These are phyloP conservation scores for Botrytis squamosa DNA, from an alignment of 2,329 filamentous ascomycete genomes.

Conservation along the genomic window DNA sequence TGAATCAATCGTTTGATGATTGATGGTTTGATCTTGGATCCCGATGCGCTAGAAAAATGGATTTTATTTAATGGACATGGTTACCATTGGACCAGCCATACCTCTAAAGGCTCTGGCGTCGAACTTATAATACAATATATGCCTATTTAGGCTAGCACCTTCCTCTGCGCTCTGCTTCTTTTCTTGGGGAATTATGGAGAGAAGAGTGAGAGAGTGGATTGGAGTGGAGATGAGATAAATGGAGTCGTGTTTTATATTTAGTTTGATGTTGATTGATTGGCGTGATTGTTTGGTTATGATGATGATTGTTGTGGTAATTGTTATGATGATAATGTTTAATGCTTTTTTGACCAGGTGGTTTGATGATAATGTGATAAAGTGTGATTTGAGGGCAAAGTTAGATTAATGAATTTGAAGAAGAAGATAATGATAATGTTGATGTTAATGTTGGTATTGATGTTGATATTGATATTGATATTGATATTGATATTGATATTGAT, in stretches of 20 bases:
- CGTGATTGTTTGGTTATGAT: neutral
- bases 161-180: neutral
- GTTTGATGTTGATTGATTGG: neutral
- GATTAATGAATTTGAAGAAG: neutral
- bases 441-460: too few species aligned
- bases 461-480: neutral
- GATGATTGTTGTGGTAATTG: neutral
- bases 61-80: too few species aligned
- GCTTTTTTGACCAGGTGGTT: neutral
- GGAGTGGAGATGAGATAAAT: neutral
- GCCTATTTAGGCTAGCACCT: too few species aligned
- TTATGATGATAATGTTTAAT: neutral
- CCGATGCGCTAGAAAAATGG: too few species aligned
- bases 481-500: too few species aligned
- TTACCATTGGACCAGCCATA: too few species aligned
- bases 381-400: neutral
- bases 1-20: neutral
- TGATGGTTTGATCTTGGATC: neutral
- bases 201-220: neutral
- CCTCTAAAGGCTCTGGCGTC: too few species aligned
- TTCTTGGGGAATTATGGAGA: neutral
- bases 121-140: too few species aligned
- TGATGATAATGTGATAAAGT: neutral
- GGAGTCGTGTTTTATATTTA: constrained; percentile 5
- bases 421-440: neutral